Conservation (phyloP, 176 grass and related monocot species). For the Paspalum notatum region DNA sequence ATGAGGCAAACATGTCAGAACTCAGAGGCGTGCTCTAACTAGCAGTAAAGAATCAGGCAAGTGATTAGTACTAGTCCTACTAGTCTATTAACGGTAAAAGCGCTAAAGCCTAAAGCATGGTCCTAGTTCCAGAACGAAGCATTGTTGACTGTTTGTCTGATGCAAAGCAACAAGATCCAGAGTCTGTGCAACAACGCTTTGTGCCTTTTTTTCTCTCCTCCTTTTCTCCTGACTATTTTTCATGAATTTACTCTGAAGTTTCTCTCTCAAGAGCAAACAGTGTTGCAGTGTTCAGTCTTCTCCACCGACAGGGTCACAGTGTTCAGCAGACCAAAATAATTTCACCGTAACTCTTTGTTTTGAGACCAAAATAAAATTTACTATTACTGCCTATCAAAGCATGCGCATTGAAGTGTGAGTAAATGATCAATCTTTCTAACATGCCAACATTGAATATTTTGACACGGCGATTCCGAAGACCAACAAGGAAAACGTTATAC, state of each 20-base stretch:
- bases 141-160: constrained; percentile 31
- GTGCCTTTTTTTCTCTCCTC: not conserved
- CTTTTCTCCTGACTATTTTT: not conserved
- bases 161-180: not conserved
- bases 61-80: not conserved
- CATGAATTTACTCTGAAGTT: not conserved
- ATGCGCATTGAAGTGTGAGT: not conserved
- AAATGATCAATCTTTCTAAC: constrained; percentile 4
- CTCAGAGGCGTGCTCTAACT: constrained; percentile 21
- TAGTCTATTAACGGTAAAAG: not conserved
- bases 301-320: constrained; percentile 9
- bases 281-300: not conserved
- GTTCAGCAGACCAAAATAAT: not conserved
- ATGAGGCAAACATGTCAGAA: not conserved
- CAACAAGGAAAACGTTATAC: constrained; percentile 13
- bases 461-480: not conserved
- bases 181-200: not conserved
- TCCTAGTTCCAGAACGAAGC: not conserved
- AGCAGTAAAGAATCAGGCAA: not conserved
- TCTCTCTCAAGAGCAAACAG: not conserved
- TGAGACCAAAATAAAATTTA: constrained; percentile 2
- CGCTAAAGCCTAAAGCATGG: constrained; percentile 2
- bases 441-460: not conserved
- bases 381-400: not conserved
- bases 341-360: not conserved